A percentile compares a stretch with the other conserved stretches of the same genome.
These are phyloP conservation scores for Pleurozium schreberi DNA, from an alignment of 225 moss, liverwort and hornwort species.

Conservation along the genomic window DNA sequence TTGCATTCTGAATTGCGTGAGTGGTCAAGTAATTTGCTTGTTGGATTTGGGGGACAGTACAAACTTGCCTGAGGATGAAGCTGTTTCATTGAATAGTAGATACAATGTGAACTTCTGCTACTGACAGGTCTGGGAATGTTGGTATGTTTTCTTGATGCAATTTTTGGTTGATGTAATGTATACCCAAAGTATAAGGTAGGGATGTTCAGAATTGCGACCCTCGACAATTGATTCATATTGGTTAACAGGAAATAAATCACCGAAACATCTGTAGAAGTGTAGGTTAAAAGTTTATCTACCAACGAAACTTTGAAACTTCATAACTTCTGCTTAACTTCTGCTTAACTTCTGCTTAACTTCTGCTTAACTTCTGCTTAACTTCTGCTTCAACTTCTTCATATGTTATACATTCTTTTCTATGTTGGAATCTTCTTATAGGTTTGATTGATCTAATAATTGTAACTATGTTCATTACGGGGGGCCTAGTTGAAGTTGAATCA, in stretches of 20 bases:
- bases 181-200: not conserved
- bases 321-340: not conserved
- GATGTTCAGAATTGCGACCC: not conserved
- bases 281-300: not conserved
- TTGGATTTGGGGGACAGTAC: slow-evolving; percentile 16
- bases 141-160: slow-evolving; percentile 2
- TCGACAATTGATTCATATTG: not conserved
- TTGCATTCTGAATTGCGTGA: not conserved
- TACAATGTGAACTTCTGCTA: slow-evolving; percentile 30
- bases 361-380: not conserved
- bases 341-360: not conserved
- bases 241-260: not conserved
- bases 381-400: not conserved
- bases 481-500: too few species aligned
- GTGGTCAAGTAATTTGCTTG: slow-evolving; percentile 4
- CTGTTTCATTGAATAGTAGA: slow-evolving; percentile 31
- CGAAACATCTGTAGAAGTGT: not conserved
- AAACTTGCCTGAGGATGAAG: slow-evolving; percentile 19
- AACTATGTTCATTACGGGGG: not conserved
- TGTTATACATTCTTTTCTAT: not conserved
- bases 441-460: not conserved
- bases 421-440: not conserved
- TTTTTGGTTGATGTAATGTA: not conserved
- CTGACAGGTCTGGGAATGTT: slow-evolving; percentile 1
- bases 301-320: not conserved